phyloP scores from a whole-genome alignment of 148 eudicot genomes.

The Persicaria tinctoria region DNA sequence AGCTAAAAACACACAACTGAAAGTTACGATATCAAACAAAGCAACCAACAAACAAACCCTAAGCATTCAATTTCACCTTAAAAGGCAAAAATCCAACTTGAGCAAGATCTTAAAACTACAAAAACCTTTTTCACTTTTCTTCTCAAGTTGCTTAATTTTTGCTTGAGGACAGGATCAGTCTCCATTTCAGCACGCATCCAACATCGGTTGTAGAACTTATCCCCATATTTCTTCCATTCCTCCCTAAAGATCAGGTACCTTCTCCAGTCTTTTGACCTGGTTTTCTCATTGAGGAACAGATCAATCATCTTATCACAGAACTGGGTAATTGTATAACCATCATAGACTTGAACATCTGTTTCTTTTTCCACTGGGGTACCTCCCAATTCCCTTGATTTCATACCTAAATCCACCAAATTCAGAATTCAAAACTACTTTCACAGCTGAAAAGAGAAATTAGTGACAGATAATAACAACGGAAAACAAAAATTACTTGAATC shows the following conservation, averaged over 20 bases:
- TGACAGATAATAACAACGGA: too few relatives aligned
- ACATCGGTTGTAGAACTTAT: constrained; percentile 64
- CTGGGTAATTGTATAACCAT: constrained; percentile 80
- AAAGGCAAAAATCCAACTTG: not conserved
- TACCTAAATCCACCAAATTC: constrained; percentile 10
- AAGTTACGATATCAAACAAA: not conserved
- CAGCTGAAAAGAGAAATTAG: not conserved
- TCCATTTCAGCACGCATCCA: constrained; percentile 45
- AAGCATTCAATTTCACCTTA: not conserved
- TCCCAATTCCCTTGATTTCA: constrained; percentile 17
- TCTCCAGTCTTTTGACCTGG: constrained; percentile 81
- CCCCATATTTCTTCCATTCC: constrained; percentile 84
- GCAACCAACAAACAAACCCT: not conserved
- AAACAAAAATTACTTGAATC: not conserved
- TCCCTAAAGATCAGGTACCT: constrained; percentile 75
- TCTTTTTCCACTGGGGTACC: constrained; percentile 35
- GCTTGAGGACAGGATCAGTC: constrained; percentile 50
- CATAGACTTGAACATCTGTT: constrained; percentile 56
- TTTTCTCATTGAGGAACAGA: constrained; percentile 75
- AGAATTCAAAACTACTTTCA: not conserved
- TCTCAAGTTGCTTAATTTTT: constrained; percentile 40
- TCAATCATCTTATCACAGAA: constrained; percentile 87
- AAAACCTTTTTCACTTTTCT: constrained; percentile 75
- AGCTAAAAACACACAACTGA: not conserved
- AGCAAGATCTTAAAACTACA: not conserved